Percentiles rank a stretch among this genome's conserved stretches.
phyloP scores from a whole-genome alignment of 805 yeast species.

The Priceomyces medius region DNA sequence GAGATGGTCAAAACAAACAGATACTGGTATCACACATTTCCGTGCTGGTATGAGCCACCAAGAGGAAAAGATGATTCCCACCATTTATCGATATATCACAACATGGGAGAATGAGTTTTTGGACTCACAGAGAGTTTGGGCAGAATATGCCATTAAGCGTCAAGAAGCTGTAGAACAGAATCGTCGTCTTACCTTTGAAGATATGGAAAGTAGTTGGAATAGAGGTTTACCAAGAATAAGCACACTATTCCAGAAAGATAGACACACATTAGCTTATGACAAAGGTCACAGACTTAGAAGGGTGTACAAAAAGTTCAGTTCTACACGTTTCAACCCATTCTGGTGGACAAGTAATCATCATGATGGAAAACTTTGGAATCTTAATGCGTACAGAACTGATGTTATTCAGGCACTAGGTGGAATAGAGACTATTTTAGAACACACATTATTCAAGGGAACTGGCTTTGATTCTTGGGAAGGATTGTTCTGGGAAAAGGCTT shows the following conservation, averaged over 20 bases:
- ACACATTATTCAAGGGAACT: constrained; percentile 91
- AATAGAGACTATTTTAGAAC: constrained; percentile 92
- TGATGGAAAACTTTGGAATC: constrained; percentile 94
- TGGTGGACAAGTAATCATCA: constrained; percentile 96
- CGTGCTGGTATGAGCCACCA: constrained; percentile 87
- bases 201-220: constrained; percentile 93
- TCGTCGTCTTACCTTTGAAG: constrained; percentile 86
- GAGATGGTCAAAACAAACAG: constrained; percentile 89
- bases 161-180: constrained; percentile 84
- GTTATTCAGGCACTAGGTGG: constrained; percentile 98
- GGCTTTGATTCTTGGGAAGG: constrained; percentile 99
- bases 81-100: constrained; percentile 86
- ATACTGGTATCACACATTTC: constrained; percentile 91
- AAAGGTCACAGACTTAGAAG: constrained; percentile 87
- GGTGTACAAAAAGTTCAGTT: constrained; percentile 70
- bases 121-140: constrained; percentile 97
- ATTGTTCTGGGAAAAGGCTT: constrained; percentile 95
- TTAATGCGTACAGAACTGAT: constrained; percentile 89
- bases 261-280: constrained; percentile 92
- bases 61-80: constrained; percentile 83
- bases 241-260: constrained; percentile 90
- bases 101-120: constrained; percentile 96
- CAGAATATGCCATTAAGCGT: constrained; percentile 89
- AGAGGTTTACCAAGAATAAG: constrained; percentile 95
- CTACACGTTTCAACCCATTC: constrained; percentile 78